These are phyloP conservation scores for Nectriaceae sp. DNA, from an alignment of 2,329 filamentous ascomycete species.

Conservation along the genomic window DNA sequence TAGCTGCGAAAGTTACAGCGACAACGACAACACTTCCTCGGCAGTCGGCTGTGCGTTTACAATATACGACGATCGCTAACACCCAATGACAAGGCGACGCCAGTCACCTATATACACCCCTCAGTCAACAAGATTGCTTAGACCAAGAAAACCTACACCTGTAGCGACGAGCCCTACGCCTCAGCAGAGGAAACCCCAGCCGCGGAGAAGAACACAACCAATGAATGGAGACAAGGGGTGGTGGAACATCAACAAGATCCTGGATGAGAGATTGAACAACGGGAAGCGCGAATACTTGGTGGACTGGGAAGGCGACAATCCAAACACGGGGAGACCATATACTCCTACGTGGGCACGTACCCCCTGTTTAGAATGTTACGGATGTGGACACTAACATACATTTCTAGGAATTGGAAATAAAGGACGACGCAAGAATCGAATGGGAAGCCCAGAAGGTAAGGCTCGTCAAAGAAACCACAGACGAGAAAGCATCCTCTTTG, in stretches of 20 bases:
- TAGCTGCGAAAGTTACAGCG: neutral
- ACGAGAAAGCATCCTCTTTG: constrained; percentile 4
- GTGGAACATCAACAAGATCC: constrained; percentile 22
- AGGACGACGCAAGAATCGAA: constrained; percentile 31
- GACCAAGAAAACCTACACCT: too few relatives aligned
- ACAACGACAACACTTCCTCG: too few relatives aligned
- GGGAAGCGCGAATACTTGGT: constrained; percentile 37
- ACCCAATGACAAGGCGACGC: neutral
- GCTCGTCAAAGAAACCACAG: constrained; percentile 1
- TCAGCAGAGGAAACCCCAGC: too few relatives aligned
- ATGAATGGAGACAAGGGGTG: neutral
- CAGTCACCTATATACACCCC: too few relatives aligned
- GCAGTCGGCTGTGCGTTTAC: too few relatives aligned
- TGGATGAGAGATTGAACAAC: constrained; percentile 34
- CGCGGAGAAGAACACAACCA: neutral
- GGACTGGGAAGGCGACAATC: constrained; percentile 38
- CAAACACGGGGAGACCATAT: constrained; percentile 34
- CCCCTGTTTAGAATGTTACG: neutral
- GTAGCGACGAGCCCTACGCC: too few relatives aligned
- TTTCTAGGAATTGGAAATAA: constrained; percentile 33
- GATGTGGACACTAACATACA: constrained; percentile 21
- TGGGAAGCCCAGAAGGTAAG: constrained; percentile 33
- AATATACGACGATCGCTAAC: neutral
- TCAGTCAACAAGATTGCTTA: too few relatives aligned
- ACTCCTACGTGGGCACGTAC: constrained; percentile 36